Evolutionary conservation across 768 basidiomycete species (phyloP), one percentile per base, ranked within the genome.

Genomic region (Podaxis pistillaris): DNA sequence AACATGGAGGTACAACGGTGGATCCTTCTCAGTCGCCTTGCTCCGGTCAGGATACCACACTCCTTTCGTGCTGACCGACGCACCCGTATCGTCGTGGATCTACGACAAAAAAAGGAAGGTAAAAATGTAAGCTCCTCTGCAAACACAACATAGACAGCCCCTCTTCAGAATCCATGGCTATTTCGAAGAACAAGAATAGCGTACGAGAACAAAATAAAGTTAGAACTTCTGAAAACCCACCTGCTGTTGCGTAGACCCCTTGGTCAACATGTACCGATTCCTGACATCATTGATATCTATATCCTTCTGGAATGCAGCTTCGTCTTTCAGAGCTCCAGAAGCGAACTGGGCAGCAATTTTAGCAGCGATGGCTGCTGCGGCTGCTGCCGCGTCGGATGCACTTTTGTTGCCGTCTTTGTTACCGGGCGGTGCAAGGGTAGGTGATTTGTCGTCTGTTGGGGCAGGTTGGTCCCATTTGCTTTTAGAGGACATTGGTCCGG

Each of bases 251-350:
- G 94, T 96, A 8, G 89, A 81, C 1, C 92, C 91, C 71, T 92
- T 95, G 51, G 94, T 96, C 67, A 96, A 77, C 73, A 96, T 78
- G 73, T 96, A 96, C 67, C 94, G 81, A 75, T 96, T 96, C 70
- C 94, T 80, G 55, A 93, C 78, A 73, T 96, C 94, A 71, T 96
- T 96, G 72, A 96, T 95, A 72, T 96, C 94, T 58, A 96, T 93
- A 69, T 95, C 92, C 66, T 90, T 82, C 11, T 85, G 86, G 68
- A 87, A 96, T 37, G 89, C 90, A 36, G 80, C 90, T 66, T 91
- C 90, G 51, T 89, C 94, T 71, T 72, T 68, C 69, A 77, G 33
- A 70, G 77, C 62, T 66, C 78, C 60, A 72, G 74, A 73, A 44
- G 79, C 79, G 56, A 91, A 89, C 69, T 91, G 89, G 0, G 90